A percentile compares a stretch with the other conserved stretches of the same genome.
phyloP scores from a whole-genome alignment of 1,139 yeast species.

The Pichia sp. region DNA sequence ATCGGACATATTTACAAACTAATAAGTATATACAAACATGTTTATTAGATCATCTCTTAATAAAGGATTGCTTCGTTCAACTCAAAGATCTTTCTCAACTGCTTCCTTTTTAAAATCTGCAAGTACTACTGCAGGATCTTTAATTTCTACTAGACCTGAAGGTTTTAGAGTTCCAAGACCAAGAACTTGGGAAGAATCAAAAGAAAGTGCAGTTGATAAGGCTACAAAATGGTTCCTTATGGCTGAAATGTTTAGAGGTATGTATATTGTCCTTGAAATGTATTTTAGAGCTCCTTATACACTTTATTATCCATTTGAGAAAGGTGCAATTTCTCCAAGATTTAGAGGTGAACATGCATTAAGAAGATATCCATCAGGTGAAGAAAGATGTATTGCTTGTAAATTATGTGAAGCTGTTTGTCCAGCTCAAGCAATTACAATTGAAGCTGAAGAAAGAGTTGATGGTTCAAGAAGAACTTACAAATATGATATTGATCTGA shows the following conservation, averaged over 20 bases:
- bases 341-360: conserved; percentile 93
- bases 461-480: conserved; percentile 89
- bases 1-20: too few relatives aligned
- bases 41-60: conserved; percentile 8
- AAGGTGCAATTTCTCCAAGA: conserved; percentile 86
- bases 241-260: conserved; percentile 83
- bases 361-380: conserved; percentile 87
- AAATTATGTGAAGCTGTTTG: conserved; percentile 89
- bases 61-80: conserved; percentile 6
- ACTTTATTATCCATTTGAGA: conserved; percentile 83
- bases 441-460: conserved; percentile 86
- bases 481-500: conserved; percentile 89
- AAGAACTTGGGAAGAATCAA: conserved; percentile 74
- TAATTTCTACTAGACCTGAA: conserved; percentile 45
- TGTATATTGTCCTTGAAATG: conserved; percentile 87
- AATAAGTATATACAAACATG: too few relatives aligned
- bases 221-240: conserved; percentile 80
- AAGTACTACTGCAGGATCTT: conserved; percentile 24
- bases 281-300: conserved; percentile 86
- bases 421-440: conserved; percentile 91
- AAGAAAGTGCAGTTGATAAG: conserved; percentile 74
- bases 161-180: conserved; percentile 74
- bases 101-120: conserved; percentile 13
- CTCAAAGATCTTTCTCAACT: conserved; percentile 4
- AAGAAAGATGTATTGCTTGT: conserved; percentile 88